Conservation (phyloP, 2,329 filamentous ascomycete genomes). For the Apiospora hydei region DNA sequence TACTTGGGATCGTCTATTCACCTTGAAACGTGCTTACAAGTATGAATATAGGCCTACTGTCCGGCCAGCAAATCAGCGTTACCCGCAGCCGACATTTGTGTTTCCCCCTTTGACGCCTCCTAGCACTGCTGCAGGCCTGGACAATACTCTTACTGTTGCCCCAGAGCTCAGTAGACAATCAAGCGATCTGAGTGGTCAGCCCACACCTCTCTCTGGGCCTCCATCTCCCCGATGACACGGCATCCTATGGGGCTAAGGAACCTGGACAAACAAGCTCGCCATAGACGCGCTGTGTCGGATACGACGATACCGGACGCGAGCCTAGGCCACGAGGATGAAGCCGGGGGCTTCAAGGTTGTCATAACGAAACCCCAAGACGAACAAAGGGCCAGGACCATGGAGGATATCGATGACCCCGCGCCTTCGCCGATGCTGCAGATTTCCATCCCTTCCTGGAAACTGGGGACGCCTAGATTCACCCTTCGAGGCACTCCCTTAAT, state of each 20-base stretch:
- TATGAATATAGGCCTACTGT: constrained; percentile 61
- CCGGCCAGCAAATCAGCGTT: constrained; percentile 67
- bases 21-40: background rate
- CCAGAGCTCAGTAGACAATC: background rate
- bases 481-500: constrained; percentile 77
- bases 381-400: constrained; percentile 66
- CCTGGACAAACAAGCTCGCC: constrained; percentile 39
- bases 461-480: constrained; percentile 85
- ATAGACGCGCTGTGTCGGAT: constrained; percentile 75
- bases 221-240: background rate
- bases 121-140: constrained; percentile 63
- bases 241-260: constrained; percentile 5
- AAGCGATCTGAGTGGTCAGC: background rate
- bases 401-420: constrained; percentile 54
- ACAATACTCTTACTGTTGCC: constrained; percentile 49
- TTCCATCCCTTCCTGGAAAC: constrained; percentile 81
- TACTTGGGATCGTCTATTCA: background rate
- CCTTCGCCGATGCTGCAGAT: constrained; percentile 69
- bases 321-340: constrained; percentile 60
- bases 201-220: constrained; percentile 6
- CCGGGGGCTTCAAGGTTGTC: constrained; percentile 78
- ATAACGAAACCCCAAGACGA: constrained; percentile 75
- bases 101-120: constrained; percentile 66
- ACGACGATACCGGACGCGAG: constrained; percentile 75
- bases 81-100: constrained; percentile 66